Evolutionary conservation across 192 early-diverging fungal species (phyloP).

Genomic region (Coemansia sp.): DNA sequence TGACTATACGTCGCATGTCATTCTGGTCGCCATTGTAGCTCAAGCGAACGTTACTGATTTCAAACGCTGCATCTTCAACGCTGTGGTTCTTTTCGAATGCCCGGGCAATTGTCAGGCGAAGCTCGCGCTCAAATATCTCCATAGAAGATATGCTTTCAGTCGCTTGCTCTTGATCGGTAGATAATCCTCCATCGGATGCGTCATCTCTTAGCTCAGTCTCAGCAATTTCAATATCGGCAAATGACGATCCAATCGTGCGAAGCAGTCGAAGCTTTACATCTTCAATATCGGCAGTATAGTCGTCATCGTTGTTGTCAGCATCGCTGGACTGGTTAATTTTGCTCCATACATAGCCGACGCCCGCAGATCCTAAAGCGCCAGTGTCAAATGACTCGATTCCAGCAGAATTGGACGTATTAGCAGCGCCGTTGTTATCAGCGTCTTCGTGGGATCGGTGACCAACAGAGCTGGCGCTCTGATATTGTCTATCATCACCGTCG

Average conservation of each 20-base stretch:
- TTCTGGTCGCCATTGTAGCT: slow-evolving; percentile 78
- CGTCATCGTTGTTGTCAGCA: slow-evolving; percentile 55
- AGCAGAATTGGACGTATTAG: neutral
- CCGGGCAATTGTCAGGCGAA: slow-evolving; percentile 75
- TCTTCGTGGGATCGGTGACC: neutral
- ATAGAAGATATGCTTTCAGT: slow-evolving; percentile 39
- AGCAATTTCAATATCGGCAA: slow-evolving; percentile 19
- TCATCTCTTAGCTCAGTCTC: slow-evolving; percentile 25
- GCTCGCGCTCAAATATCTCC: slow-evolving; percentile 70
- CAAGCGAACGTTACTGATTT: slow-evolving; percentile 87
- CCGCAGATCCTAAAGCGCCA: slow-evolving; percentile 57
- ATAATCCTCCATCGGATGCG: slow-evolving; percentile 10
- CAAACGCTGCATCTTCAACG: slow-evolving; percentile 73
- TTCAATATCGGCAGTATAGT: slow-evolving; percentile 52
- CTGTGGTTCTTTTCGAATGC: slow-evolving; percentile 77
- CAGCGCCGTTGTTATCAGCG: neutral
- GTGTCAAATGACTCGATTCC: slow-evolving; percentile 29
- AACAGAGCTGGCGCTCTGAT: neutral
- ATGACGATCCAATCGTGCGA: slow-evolving; percentile 28
- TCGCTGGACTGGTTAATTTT: neutral
- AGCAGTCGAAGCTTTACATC: slow-evolving; percentile 26
- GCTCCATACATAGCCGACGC: slow-evolving; percentile 64
- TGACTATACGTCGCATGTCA: slow-evolving; percentile 73
- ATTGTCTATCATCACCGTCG: slow-evolving; percentile 32
- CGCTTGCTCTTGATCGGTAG: slow-evolving; percentile 47